Base-by-base conservation (phyloP, 176 grass and related monocot species). In the Poa pratensis region DNA sequence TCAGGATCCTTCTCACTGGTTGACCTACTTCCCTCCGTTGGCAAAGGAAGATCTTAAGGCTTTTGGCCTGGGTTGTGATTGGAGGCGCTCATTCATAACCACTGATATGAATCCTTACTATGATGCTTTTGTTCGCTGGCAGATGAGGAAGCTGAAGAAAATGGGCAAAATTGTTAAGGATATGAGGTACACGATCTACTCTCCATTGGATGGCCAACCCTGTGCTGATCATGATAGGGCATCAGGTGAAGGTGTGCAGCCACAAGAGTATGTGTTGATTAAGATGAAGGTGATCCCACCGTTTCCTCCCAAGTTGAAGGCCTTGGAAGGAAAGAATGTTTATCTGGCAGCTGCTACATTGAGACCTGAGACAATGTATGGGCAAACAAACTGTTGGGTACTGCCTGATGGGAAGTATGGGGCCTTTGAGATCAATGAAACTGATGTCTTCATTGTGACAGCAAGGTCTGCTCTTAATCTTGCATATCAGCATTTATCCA, bases 351-450 rank as follows among this genome's bases (percentile, higher is more conserved):
- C 91, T 67, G 94, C 91, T 54, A 97, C 94, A 63, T 73, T 97
- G 40, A 91, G 94, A 75, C 91, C 91, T 84, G 91, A 97, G 79
- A 97, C 89, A 0, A 91, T 97, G 94, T 97, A 97, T 70, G 91
- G 94, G 30, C 91, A 93, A 48, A 93, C 94, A 69, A 93, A 96
- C 71, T 93, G 89, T 54, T 96, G 94, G 91, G 94, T 96, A 9
- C 73, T 91, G 77, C 94, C 91, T 67, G 94, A 96, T 62, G 91
- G 91, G 23, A 87, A 69, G 2, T 93, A 96, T 69, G 91, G 91
- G 2, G 91, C 94, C 40, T 96, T 89, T 86, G 94, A 97, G 87
- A 90, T 94, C 73, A 97, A 94, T 68, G 91, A 94, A 8, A 92
- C 89, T 39, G 91, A 97, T 76, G 89, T 97, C 61, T 94, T 94